Base-by-base conservation (phyloP, 2,329 filamentous ascomycete species). In the Didymosphaeria variabile region DNA sequence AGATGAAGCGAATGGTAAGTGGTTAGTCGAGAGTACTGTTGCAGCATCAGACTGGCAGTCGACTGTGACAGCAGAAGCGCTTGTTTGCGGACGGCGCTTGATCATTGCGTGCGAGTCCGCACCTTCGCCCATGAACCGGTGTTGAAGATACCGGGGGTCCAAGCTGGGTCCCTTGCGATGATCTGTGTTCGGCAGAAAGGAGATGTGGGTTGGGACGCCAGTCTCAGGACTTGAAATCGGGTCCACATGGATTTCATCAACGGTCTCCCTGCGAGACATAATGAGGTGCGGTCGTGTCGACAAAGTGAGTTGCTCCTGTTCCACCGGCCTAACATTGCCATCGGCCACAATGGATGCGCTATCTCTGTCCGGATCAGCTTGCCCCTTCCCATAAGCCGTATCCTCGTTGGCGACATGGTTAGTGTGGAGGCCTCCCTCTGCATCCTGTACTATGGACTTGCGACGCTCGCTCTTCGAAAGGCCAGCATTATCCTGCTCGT, bases 71-170 rank as follows among this genome's bases (percentile, higher is more conserved):
- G 17, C 55, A 21, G 61, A 59, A 15, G 66, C 64, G 51, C 67
- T 66, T 12, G 67, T 64, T 17, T 40, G 34, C 3, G 52, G 52
- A 26, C 38, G 52, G 7, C 52, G 52, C 42, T 61, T 66, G 47
- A 79, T 63, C 51, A 66, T 75, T 8, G 71, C 68, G 21, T 66
- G 61, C 5, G 77, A 67, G 36, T 69, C 63, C 2, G 75, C 78
- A 5, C 77, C 77, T 13, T 79, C 77, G 23, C 76, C 77, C 55
- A 75, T 61, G n/a, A 77, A 59, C 17, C 63, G 71, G 44, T 70
- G 67, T 34, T 66, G 56, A 9, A 64, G 58, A 52, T 61, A 53
- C 34, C 59, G 42, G 34, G 47, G 17, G 38, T 63, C 8, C 50
- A 56, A 21, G 54, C n/a, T 23, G 47, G 29, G 17, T 36, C 26